Conservation (phyloP, 768 basidiomycete genomes). For the Piloderma croceum region DNA sequence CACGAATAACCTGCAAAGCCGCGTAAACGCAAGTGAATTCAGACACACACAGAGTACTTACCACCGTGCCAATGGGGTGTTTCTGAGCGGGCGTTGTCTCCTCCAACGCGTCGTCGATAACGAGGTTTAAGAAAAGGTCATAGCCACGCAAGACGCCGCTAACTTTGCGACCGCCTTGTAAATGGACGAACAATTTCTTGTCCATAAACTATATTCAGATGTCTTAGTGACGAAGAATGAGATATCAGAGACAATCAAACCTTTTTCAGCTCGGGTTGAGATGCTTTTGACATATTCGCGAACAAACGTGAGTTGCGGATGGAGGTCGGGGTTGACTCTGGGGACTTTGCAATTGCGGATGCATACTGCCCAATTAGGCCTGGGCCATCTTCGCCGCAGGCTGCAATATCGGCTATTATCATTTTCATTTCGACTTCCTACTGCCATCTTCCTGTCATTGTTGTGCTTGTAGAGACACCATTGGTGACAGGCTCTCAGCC, state of each 20-base stretch:
- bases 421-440: too few relatives aligned
- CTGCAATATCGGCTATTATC: too few relatives aligned
- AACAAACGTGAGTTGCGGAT: too few relatives aligned
- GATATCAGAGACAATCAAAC: constrained; percentile 36
- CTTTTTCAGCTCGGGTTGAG: constrained; percentile 98
- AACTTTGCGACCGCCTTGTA: constrained; percentile 93
- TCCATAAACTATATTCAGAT: constrained; percentile 81
- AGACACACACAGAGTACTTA: constrained; percentile 36
- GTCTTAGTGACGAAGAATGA: constrained; percentile 6
- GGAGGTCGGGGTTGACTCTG: too few relatives aligned
- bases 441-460: too few relatives aligned
- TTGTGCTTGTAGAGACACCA: too few relatives aligned
- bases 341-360: too few relatives aligned
- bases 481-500: too few relatives aligned
- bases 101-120: constrained; percentile 92
- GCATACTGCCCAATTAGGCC: too few relatives aligned
- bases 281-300: constrained; percentile 79
- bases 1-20: constrained; percentile 77
- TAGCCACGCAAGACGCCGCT: constrained; percentile 93
- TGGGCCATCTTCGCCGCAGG: too few relatives aligned
- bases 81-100: constrained; percentile 88
- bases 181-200: constrained; percentile 90
- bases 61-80: constrained; percentile 87
- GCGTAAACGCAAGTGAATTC: background rate
- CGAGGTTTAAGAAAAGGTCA: constrained; percentile 97